These are phyloP conservation scores for Phytophthora cryptogea DNA, from an alignment of 352 stramenopile genomes.

Conservation along the genomic window DNA sequence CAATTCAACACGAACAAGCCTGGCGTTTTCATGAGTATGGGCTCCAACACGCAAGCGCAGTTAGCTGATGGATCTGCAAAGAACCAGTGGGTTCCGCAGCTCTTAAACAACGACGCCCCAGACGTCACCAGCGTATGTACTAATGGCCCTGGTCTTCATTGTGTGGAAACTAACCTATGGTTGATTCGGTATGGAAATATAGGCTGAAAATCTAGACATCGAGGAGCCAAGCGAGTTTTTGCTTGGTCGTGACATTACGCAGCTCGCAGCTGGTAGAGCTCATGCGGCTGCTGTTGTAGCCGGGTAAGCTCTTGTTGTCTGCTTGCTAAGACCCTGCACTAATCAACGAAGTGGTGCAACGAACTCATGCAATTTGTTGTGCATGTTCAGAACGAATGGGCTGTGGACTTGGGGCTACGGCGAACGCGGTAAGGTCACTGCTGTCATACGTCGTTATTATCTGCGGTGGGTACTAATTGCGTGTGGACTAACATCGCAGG, in stretches of 20 bases:
- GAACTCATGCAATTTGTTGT: slow-evolving; percentile 5
- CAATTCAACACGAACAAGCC: slow-evolving; percentile 81
- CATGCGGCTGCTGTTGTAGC: slow-evolving; percentile 59
- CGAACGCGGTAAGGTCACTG: slow-evolving; percentile 40
- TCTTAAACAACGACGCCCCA: slow-evolving; percentile 72
- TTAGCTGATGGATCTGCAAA: slow-evolving; percentile 69
- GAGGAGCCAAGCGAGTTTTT: slow-evolving; percentile 74
- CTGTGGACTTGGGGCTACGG: slow-evolving; percentile 82
- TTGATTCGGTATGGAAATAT: background rate
- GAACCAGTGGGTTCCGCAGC: slow-evolving; percentile 84
- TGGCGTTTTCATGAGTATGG: slow-evolving; percentile 84
- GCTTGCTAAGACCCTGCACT: background rate
- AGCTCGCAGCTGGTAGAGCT: slow-evolving; percentile 60
- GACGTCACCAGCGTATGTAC: slow-evolving; percentile 55
- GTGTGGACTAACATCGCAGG: slow-evolving; percentile 23
- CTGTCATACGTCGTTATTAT: no score
- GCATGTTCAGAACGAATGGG: slow-evolving; percentile 49
- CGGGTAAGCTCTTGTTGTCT: slow-evolving; percentile 36
- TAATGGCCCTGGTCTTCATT: background rate
- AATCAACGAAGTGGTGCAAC: slow-evolving; percentile 1
- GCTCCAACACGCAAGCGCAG: slow-evolving; percentile 71
- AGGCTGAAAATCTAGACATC: slow-evolving; percentile 60
- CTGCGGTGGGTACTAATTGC: background rate
- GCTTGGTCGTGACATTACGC: slow-evolving; percentile 68
- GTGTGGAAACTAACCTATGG: background rate